Conservation (phyloP, 495 filamentous ascomycete genomes). For the Umbilicaria muhlenbergii region DNA sequence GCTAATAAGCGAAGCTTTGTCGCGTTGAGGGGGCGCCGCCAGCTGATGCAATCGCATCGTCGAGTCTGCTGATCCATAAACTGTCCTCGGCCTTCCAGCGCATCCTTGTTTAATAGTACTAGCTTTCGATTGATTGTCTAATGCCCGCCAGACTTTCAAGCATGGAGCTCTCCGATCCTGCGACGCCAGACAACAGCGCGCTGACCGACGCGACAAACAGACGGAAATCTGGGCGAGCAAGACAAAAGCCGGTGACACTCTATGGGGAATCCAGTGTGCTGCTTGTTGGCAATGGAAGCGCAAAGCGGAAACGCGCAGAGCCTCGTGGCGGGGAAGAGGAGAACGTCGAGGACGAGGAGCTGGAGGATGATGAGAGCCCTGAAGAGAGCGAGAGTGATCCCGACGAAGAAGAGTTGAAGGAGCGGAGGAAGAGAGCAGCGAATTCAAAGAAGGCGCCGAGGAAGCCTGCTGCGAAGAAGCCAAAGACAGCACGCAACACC, state of each 20-base stretch:
- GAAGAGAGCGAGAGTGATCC: slow-evolving; percentile 34
- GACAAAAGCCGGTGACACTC: slow-evolving; percentile 56
- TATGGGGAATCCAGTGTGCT: slow-evolving; percentile 25
- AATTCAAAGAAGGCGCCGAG: slow-evolving; percentile 47
- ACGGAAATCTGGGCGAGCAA: slow-evolving; percentile 71
- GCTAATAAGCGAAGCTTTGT: too few relatives aligned
- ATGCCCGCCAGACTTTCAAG: slow-evolving; percentile 24
- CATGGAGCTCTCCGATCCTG: slow-evolving; percentile 41
- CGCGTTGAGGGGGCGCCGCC: too few relatives aligned
- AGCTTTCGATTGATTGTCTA: slow-evolving; percentile 1
- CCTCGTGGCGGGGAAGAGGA: slow-evolving; percentile 22
- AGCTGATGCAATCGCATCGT: too few relatives aligned
- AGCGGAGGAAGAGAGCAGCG: slow-evolving; percentile 31
- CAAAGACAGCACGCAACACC: slow-evolving; percentile 46
- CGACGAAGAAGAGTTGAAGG: slow-evolving; percentile 52
- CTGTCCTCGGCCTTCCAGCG: too few relatives aligned
- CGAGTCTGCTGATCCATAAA: too few relatives aligned
- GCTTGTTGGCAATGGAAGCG: slow-evolving; percentile 18
- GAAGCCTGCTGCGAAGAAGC: slow-evolving; percentile 30
- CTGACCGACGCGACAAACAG: slow-evolving; percentile 39
- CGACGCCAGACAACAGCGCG: slow-evolving; percentile 11
- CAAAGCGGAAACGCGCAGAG: slow-evolving; percentile 40
- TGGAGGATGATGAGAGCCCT: slow-evolving; percentile 35
- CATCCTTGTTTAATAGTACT: too few relatives aligned
- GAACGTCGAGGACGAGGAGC: slow-evolving; percentile 29